Base-by-base conservation (phyloP, 805 yeast genomes). In the Debaryomyces castellii region DNA sequence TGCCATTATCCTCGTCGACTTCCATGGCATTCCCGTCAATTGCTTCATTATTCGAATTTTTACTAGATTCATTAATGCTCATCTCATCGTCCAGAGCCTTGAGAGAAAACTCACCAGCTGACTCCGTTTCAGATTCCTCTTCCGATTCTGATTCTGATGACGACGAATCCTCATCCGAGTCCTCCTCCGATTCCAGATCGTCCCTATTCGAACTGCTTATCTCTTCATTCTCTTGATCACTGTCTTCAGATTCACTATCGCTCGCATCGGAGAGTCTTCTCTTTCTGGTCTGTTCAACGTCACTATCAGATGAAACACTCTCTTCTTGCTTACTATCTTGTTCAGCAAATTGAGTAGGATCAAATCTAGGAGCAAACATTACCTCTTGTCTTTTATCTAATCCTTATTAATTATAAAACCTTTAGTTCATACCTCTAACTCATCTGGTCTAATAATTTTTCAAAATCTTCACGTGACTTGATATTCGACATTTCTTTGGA, bases 311-410 rank as follows among this genome's bases (percentile, higher is more conserved):
- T n/a, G 11, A 27, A 9, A 2, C 4, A 17, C 20, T 23, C 4
- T 17, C 24, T 20, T 24, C 5, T 23, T 23, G 22, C 17, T 30
- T n/a, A 16, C 20, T 37, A 10, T 3, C 21, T 20, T 4, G 14
- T n/a, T n/a, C n/a, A 16, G 18, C 35, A 16, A 21, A 16, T 7
- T 11, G 41, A 34, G 59, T 59, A 16, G 88, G 88, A 51, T 81
- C 87, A 54, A 78, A 83, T 59, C 89, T 70, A 12, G 78, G 76
- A 7, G 86, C 87, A 67, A 83, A 83, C 89, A 83, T 81, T 7
- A 23, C 23, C 3, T 20, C 24, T 35, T 35, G 24, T 4, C 12
- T 16, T n/a, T 20, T 8, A 27, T 30, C 18, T 8, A 17, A 7
- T 30, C 34, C 16, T 5, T 16, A 4, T 25, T 12, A 9, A 2